phyloP scores from a whole-genome alignment of 352 stramenopile species.

The Pythium apleroticum region DNA sequence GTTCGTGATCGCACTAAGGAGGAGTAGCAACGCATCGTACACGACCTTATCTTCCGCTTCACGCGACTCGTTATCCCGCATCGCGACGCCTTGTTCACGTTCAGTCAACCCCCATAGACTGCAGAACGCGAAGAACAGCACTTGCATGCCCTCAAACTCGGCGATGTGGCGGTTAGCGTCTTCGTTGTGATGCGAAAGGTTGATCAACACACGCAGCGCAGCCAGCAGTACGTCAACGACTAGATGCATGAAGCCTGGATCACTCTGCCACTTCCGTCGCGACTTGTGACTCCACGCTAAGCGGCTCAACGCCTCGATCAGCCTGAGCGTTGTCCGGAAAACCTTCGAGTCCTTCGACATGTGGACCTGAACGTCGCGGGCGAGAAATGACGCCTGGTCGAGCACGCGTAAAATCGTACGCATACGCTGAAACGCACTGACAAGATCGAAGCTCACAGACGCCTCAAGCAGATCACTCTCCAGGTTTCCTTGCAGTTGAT shows the following conservation, averaged over 20 bases:
- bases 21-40: constrained; percentile 59
- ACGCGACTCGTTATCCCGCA: neutral
- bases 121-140: constrained; percentile 49
- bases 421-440: constrained; percentile 36
- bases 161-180: constrained; percentile 45
- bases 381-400: constrained; percentile 69
- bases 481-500: constrained; percentile 8
- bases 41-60: constrained; percentile 41
- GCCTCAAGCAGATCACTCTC: neutral
- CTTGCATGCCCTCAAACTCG: constrained; percentile 36
- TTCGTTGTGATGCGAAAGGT: constrained; percentile 74
- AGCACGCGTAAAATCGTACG: constrained; percentile 54
- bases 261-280: constrained; percentile 26
- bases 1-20: constrained; percentile 73
- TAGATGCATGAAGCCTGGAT: constrained; percentile 33
- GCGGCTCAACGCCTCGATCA: constrained; percentile 37
- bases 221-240: constrained; percentile 46
- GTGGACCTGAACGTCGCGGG: constrained; percentile 42
- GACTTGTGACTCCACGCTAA: constrained; percentile 34
- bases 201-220: constrained; percentile 65
- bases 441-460: constrained; percentile 21
- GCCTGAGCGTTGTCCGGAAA: constrained; percentile 41
- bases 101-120: constrained; percentile 28
- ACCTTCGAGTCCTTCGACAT: constrained; percentile 38
- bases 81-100: neutral